Percentiles rank a stretch among this genome's conserved stretches.
These are phyloP conservation scores for Polyrhizophydium stewartii DNA, from an alignment of 371 early-diverging fungal species.

Conservation along the genomic window DNA sequence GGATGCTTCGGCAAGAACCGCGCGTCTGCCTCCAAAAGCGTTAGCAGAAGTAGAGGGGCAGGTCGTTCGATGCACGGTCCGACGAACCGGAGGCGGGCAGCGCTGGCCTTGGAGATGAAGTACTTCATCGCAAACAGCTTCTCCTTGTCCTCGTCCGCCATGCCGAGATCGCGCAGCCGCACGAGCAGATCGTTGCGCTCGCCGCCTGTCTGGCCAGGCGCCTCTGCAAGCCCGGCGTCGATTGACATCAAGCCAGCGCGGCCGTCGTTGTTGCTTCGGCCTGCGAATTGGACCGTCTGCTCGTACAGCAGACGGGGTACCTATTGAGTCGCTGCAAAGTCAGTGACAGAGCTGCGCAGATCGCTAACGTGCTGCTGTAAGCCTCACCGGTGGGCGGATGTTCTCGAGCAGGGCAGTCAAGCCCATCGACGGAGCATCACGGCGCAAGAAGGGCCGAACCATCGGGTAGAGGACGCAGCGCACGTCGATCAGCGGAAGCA, in stretches of 20 bases:
- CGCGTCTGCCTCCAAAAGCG: background rate
- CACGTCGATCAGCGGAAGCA: slow-evolving; percentile 66
- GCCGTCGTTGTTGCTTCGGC: slow-evolving; percentile 3
- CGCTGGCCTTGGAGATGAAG: slow-evolving; percentile 68
- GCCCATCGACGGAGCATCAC: slow-evolving; percentile 63
- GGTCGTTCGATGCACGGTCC: too few species aligned
- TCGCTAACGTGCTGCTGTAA: too few species aligned
- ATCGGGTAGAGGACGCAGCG: slow-evolving; percentile 77
- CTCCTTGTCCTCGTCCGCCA: slow-evolving; percentile 73
- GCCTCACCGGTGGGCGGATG: slow-evolving; percentile 66
- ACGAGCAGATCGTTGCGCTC: slow-evolving; percentile 37
- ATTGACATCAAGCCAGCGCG: background rate
- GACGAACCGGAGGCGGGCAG: background rate
- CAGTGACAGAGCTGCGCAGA: too few species aligned
- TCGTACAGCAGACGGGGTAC: slow-evolving; percentile 32
- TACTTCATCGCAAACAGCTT: slow-evolving; percentile 70
- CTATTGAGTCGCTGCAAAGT: slow-evolving; percentile 11
- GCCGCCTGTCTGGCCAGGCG: background rate
- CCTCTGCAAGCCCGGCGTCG: background rate
- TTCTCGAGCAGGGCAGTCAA: slow-evolving; percentile 57
- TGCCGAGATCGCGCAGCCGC: slow-evolving; percentile 63
- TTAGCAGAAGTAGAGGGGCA: too few species aligned
- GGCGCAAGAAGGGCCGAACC: slow-evolving; percentile 63
- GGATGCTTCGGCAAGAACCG: too few species aligned
- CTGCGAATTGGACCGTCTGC: slow-evolving; percentile 25